Evolutionary conservation across 441 rosid species (phyloP).

Genomic region (Croton setiger): DNA sequence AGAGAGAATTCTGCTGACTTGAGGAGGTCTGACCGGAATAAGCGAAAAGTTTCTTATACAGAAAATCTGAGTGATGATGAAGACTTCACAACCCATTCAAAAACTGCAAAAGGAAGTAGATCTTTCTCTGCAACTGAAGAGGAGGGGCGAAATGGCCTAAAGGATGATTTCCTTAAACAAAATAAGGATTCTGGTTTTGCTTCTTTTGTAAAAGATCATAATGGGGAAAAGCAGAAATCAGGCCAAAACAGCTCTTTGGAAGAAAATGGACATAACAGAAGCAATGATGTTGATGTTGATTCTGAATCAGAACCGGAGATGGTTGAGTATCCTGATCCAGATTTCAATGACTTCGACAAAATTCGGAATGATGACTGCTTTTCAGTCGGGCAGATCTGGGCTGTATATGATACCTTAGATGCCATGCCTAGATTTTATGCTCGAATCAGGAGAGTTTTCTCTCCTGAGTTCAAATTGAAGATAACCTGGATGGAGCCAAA

Average conservation of each 20-base stretch:
- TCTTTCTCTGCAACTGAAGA: slow-evolving; percentile 25
- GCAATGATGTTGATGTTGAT: slow-evolving; percentile 23
- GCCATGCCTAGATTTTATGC: slow-evolving; percentile 77
- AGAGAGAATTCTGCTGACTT: slow-evolving; percentile 32
- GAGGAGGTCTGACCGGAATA: slow-evolving; percentile 77
- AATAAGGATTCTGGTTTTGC: slow-evolving; percentile 32
- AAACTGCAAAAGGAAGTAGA: slow-evolving; percentile 35
- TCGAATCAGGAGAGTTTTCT: slow-evolving; percentile 41
- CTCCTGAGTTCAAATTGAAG: slow-evolving; percentile 40
- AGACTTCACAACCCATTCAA: slow-evolving; percentile 27
- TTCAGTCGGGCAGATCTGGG: slow-evolving; percentile 55
- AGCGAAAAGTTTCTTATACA: slow-evolving; percentile 63
- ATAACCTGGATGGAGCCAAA: slow-evolving; percentile 64
- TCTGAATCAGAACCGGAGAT: slow-evolving; percentile 29
- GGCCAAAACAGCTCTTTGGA: slow-evolving; percentile 23
- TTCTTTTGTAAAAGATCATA: slow-evolving; percentile 28
- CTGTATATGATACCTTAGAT: slow-evolving; percentile 48
- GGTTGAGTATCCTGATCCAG: slow-evolving; percentile 50
- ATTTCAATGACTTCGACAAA: slow-evolving; percentile 53
- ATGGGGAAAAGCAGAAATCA: slow-evolving; percentile 22
- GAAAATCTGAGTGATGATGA: slow-evolving; percentile 81
- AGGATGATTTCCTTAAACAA: slow-evolving; percentile 29
- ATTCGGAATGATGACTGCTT: slow-evolving; percentile 39
- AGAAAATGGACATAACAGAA: slow-evolving; percentile 25
- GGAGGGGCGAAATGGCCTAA: slow-evolving; percentile 24